Conservation (phyloP, 2,329 filamentous ascomycete genomes). For the Cyphellophora attinorum region DNA sequence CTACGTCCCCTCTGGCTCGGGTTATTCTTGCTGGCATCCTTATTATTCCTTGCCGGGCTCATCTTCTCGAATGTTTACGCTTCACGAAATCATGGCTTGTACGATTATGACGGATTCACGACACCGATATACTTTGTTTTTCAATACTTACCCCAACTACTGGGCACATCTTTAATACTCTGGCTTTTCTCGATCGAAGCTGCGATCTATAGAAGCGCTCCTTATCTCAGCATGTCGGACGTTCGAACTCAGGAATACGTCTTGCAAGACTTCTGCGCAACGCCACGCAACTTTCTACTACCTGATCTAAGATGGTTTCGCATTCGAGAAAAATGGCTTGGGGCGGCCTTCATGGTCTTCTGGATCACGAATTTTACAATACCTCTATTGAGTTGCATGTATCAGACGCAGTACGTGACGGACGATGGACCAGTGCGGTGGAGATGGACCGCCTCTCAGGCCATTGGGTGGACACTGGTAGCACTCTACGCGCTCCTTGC, state of each 20-base stretch:
- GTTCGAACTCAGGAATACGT: conserved; percentile 41
- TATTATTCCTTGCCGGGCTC: conserved; percentile 62
- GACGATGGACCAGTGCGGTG: conserved; percentile 51
- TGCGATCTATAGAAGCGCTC: conserved; percentile 65
- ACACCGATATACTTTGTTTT: conserved; percentile 75
- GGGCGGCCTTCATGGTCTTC: conserved; percentile 55
- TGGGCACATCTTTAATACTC: conserved; percentile 62
- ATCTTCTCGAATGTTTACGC: conserved; percentile 66
- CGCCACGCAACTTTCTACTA: conserved; percentile 56
- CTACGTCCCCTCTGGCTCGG: conserved; percentile 58
- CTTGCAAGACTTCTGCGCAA: conserved; percentile 51
- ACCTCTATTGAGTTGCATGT: conserved; percentile 69
- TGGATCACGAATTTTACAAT: conserved; percentile 75
- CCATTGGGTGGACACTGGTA: conserved; percentile 68
- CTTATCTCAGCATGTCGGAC: conserved; percentile 62
- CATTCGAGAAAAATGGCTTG: conserved; percentile 58
- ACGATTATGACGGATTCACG: conserved; percentile 58
- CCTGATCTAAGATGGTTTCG: conserved; percentile 60
- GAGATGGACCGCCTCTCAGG: conserved; percentile 71
- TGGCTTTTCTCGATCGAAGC: conserved; percentile 68
- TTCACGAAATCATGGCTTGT: conserved; percentile 52
- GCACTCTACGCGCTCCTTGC: conserved; percentile 62
- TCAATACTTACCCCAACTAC: conserved; percentile 69
- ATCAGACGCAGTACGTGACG: conserved; percentile 56
- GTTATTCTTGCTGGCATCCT: conserved; percentile 49